Conservation (phyloP, 73 alveolate species). For the Vitrella brassicaformis region DNA sequence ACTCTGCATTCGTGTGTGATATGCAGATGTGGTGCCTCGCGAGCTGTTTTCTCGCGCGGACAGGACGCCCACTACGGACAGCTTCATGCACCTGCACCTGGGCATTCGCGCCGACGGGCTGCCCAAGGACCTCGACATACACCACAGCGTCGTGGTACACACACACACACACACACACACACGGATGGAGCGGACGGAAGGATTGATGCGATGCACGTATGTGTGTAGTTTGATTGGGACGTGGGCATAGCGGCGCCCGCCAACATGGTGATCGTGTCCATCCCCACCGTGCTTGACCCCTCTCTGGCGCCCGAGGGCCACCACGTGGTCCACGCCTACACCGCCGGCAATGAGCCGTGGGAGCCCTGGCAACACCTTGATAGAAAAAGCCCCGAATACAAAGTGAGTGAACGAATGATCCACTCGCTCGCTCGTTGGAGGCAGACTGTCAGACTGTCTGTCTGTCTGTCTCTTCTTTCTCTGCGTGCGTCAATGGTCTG, state of each 20-base stretch:
- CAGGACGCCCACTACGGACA: background rate
- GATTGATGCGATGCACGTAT: background rate
- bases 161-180: too few species aligned
- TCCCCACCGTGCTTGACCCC: conserved; percentile 1
- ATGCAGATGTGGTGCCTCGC: too few species aligned
- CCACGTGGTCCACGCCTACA: conserved; percentile 36
- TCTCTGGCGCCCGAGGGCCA: background rate
- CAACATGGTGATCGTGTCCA: background rate
- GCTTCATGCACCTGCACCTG: conserved; percentile 24
- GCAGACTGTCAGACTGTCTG: too few species aligned
- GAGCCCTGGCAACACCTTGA: conserved; percentile 19
- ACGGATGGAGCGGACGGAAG: background rate
- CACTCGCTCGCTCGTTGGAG: too few species aligned
- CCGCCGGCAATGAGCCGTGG: conserved; percentile 36
- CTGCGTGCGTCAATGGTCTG: too few species aligned
- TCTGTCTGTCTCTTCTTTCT: too few species aligned
- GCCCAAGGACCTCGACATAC: background rate
- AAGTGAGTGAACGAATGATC: too few species aligned
- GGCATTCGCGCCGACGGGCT: conserved; percentile 21
- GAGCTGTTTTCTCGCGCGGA: too few species aligned
- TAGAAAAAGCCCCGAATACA: conserved; percentile 18
- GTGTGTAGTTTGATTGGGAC: background rate
- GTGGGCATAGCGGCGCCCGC: background rate
- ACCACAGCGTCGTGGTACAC: background rate
- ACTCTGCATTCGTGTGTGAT: too few species aligned